Conservation (phyloP, 78 protist species). For the Chrysochromulina parva region DNA sequence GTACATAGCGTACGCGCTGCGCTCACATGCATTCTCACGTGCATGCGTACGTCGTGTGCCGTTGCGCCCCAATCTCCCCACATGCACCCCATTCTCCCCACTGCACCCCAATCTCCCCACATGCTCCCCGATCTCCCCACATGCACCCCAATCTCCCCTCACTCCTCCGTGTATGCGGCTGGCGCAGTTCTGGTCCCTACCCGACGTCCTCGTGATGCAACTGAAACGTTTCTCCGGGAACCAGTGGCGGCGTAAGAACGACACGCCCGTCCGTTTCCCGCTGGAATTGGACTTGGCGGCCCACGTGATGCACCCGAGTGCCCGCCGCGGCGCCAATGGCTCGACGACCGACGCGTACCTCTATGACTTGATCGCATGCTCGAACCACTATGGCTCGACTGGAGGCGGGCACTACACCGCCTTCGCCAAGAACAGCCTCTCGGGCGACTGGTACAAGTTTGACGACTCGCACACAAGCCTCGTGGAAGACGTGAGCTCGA, state of each 20-base stretch:
- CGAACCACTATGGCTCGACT: constrained; percentile 86
- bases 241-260: constrained; percentile 72
- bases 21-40: too few relatives aligned
- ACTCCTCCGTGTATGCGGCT: too few relatives aligned
- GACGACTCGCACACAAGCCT: constrained; percentile 54
- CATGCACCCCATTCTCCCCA: too few relatives aligned
- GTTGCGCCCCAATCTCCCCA: too few relatives aligned
- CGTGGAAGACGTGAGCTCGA: background rate
- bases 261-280: constrained; percentile 77
- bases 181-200: background rate
- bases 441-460: constrained; percentile 74
- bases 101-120: too few relatives aligned
- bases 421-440: constrained; percentile 60
- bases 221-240: constrained; percentile 84
- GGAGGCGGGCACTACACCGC: constrained; percentile 96
- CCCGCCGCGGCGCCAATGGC: constrained; percentile 26
- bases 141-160: too few relatives aligned
- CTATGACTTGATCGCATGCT: constrained; percentile 85
- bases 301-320: constrained; percentile 37
- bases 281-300: constrained; percentile 59
- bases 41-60: too few relatives aligned
- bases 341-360: constrained; percentile 11
- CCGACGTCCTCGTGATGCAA: constrained; percentile 70
- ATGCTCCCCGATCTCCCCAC: too few relatives aligned
- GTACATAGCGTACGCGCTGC: too few relatives aligned